These are phyloP conservation scores for Adansonia rubrostipa DNA, from an alignment of 441 rosid species.

Conservation along the genomic window DNA sequence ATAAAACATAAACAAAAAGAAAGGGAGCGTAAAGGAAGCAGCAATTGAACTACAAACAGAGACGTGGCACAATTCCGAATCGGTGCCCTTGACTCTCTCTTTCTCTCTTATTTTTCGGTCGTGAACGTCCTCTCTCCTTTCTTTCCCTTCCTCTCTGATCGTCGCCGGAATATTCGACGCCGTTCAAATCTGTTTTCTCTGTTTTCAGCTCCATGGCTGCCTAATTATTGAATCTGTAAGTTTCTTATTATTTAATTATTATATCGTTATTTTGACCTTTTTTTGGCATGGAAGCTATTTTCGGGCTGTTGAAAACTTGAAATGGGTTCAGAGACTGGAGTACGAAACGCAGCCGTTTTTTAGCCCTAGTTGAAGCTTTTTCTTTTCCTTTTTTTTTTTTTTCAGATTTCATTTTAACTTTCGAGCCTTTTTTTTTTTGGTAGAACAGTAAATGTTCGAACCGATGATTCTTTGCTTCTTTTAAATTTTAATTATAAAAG, in stretches of 20 bases:
- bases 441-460: background rate
- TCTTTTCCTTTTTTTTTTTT: background rate
- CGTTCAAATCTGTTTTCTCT: slow-evolving; percentile 6
- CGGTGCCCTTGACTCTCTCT: slow-evolving; percentile 29
- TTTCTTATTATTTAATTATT: too few relatives aligned
- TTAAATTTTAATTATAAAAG: background rate
- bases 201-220: slow-evolving; percentile 3
- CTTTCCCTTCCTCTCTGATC: background rate
- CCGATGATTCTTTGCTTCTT: background rate
- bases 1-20: background rate
- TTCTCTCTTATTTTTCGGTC: slow-evolving; percentile 32
- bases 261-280: background rate
- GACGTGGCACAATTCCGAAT: slow-evolving; percentile 65
- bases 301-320: background rate
- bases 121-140: slow-evolving; percentile 24
- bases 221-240: slow-evolving; percentile 16
- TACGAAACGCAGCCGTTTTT: background rate
- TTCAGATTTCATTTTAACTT: background rate
- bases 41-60: slow-evolving; percentile 14
- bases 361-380: background rate
- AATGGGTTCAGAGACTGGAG: background rate
- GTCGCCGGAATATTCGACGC: background rate
- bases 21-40: slow-evolving; percentile 18
- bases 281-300: background rate
- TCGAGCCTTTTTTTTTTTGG: background rate